Base-by-base conservation (phyloP, 2,329 filamentous ascomycete species). In the Colletotrichum sp. region DNA sequence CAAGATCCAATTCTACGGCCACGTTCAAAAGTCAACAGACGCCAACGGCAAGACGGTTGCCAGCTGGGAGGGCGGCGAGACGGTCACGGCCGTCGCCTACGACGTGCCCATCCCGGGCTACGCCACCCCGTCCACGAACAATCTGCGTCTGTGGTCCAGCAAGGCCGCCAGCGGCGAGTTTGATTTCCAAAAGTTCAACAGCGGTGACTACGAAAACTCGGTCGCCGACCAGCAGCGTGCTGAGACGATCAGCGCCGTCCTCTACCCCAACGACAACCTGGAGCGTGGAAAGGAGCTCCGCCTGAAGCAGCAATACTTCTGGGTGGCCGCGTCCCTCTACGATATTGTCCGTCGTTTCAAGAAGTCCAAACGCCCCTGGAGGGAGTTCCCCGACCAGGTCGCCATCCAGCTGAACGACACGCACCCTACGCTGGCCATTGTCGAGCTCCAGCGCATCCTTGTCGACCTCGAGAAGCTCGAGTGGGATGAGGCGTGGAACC, bases 141-240 rank as follows among this genome's bases (percentile, higher is more conserved):
- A 99, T 87, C 90, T 99, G 78, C 94, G 97, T 76, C 90, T 99
- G 52, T 99, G 97, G 97, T 98, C 96, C 60, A 98, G 96, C 89
- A 98, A 98, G 87, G 96, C 97, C 59, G 96, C 96, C 62, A 96
- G 95, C 80, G 97, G 97, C 79, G 97, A 99, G 85, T 99, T 99
- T 79, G 96, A 99, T 87, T 99, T 99, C 87, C 96, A 98, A 83
- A 99, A 99, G 85, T 99, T 99, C 92, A 99, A 99, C 87, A 97
- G 91, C 76, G 97, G 97, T 78, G 96, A 99, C 81, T 99, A 99
- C 83, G 97, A 99, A 87, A 97, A 95, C 87, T 98, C 97, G 15
- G 97, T 99, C 52, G 95, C 95, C n/a, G 97, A 99, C 80, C 96
- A 99, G 86, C 97, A 99, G 88, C 94, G 95, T 74, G 97, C 97